Evolutionary conservation across 1,284 basidiomycete genomes (phyloP).

Genomic region (Veloboletus limbatus): DNA sequence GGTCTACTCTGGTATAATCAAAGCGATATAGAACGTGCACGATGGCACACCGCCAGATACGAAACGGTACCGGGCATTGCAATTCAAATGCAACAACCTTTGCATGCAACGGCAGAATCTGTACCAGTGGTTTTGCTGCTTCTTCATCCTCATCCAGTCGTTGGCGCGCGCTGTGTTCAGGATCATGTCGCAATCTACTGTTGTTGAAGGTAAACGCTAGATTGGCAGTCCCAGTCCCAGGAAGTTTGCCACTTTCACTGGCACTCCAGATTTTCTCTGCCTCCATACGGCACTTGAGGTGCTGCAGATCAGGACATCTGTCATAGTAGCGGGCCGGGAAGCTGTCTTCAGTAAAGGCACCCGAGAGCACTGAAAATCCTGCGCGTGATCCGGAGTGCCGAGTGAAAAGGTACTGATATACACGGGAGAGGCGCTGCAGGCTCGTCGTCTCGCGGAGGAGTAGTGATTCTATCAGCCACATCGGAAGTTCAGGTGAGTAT

Average conservation of each 20-base stretch:
- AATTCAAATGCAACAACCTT: slow-evolving; percentile 10
- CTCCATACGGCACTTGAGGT: not conserved
- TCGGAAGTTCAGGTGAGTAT: not conserved
- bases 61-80: not conserved
- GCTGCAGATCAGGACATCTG: not conserved
- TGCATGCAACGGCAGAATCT: not conserved
- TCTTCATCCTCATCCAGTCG: not conserved
- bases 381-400: not conserved
- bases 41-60: slow-evolving; percentile 7
- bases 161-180: too few relatives aligned
- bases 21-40: not conserved
- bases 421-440: too few relatives aligned
- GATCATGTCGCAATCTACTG: too few relatives aligned
- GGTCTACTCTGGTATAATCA: not conserved
- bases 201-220: not conserved
- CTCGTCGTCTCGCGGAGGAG: not conserved
- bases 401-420: not conserved
- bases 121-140: not conserved
- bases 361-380: not conserved
- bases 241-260: not conserved
- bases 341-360: too few relatives aligned
- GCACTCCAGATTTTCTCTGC: not conserved
- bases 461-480: not conserved
- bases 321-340: slow-evolving; percentile 11
- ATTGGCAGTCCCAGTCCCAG: not conserved